These are phyloP conservation scores for Euphorbia neoarborescens DNA, from an alignment of 441 rosid genomes.

Conservation along the genomic window DNA sequence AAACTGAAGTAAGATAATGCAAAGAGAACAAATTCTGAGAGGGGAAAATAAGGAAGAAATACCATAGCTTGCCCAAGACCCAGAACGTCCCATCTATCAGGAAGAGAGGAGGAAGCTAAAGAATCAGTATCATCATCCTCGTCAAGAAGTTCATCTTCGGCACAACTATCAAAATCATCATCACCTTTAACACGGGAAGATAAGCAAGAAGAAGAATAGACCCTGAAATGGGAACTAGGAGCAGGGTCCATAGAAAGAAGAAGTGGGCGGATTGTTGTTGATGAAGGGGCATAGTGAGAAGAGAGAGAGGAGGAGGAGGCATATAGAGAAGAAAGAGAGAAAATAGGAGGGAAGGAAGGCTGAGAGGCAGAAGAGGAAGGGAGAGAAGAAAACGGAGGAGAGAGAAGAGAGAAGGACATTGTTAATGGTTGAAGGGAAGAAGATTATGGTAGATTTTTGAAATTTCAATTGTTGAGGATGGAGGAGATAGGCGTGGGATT, in stretches of 20 bases:
- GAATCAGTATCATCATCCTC: conserved; percentile 36
- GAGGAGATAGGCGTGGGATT: conserved; percentile 20
- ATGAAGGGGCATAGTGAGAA: conserved; percentile 18
- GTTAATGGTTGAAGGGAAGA: not conserved
- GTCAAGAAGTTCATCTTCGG: conserved; percentile 25
- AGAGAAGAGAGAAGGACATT: conserved; percentile 24
- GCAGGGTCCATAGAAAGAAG: conserved; percentile 31
- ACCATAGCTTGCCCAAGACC: conserved; percentile 99
- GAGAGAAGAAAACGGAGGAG: conserved; percentile 23
- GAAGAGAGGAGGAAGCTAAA: conserved; percentile 30
- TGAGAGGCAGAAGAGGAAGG: conserved; percentile 13
- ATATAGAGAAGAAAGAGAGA: conserved; percentile 37
- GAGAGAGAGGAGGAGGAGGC: conserved; percentile 23
- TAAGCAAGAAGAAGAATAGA: conserved; percentile 22
- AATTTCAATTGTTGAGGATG: conserved; percentile 14
- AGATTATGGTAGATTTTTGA: not conserved
- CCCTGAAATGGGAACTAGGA: conserved; percentile 25
- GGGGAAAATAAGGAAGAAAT: not conserved
- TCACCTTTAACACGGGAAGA: conserved; percentile 14
- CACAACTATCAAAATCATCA: conserved; percentile 19
- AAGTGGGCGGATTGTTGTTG: conserved; percentile 19
- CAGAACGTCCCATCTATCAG: conserved; percentile 82
- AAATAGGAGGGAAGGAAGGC: conserved; percentile 31
- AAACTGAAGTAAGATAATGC: not conserved
- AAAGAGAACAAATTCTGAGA: not conserved